Percentiles rank a stretch among this genome's conserved stretches.
Conservation (phyloP, 2,329 filamentous ascomycete species). For the Akanthomyces uredinophilus region DNA sequence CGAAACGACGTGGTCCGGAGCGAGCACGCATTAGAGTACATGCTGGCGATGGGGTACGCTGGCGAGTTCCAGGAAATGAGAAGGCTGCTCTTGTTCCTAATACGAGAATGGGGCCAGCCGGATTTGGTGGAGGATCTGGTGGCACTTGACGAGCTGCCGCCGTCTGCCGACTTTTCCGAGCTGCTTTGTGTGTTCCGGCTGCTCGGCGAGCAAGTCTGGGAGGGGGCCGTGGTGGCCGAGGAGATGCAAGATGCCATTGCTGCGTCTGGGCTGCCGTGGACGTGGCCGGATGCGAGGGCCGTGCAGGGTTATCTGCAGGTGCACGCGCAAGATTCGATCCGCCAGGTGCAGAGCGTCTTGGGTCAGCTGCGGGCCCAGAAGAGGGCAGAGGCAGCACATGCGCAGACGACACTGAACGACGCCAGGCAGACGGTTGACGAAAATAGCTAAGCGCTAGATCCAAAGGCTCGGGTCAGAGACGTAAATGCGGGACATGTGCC, state of each 20-base stretch:
- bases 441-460: not conserved
- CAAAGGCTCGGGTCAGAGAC: not conserved
- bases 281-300: slow-evolving; percentile 36
- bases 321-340: slow-evolving; percentile 22
- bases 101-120: slow-evolving; percentile 37
- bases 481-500: not conserved
- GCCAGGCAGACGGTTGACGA: not conserved
- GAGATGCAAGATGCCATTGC: slow-evolving; percentile 26
- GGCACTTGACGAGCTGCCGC: slow-evolving; percentile 29
- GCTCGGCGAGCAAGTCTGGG: slow-evolving; percentile 24
- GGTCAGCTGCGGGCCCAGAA: slow-evolving; percentile 17
- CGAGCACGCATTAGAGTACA: slow-evolving; percentile 49
- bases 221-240: slow-evolving; percentile 21
- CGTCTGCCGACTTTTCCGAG: slow-evolving; percentile 30
- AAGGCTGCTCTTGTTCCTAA: slow-evolving; percentile 54
- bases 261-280: slow-evolving; percentile 22
- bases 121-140: slow-evolving; percentile 32
- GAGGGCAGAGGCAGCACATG: not conserved
- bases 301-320: slow-evolving; percentile 30
- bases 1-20: slow-evolving; percentile 30
- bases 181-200: slow-evolving; percentile 44
- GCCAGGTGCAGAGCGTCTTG: slow-evolving; percentile 23
- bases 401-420: not conserved
- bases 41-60: slow-evolving; percentile 58
- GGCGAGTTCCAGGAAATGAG: slow-evolving; percentile 56